Conservation (phyloP, 2,329 filamentous ascomycete genomes). For the Geoglossum cookeanum region DNA sequence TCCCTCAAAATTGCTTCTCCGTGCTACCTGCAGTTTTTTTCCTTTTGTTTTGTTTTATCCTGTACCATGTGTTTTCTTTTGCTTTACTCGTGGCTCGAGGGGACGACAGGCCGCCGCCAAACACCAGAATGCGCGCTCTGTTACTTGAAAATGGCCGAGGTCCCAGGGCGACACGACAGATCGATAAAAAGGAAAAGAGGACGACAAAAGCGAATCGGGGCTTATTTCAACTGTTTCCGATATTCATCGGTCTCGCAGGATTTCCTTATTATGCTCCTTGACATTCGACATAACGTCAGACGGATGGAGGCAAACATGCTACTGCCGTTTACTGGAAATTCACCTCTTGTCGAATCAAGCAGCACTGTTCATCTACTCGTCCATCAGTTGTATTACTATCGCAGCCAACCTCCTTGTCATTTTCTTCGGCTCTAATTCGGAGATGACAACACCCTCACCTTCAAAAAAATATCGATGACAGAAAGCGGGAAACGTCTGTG, state of each 20-base stretch:
- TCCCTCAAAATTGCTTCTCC: neutral
- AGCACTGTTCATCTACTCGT: constrained; percentile 3
- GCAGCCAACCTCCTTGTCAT: neutral
- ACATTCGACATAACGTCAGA: constrained; percentile 1
- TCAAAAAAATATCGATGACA: neutral
- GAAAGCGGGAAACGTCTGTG: neutral
- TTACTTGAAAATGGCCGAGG: neutral
- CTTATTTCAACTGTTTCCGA: constrained; percentile 1
- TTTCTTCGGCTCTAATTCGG: constrained; percentile 3
- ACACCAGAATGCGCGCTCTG: constrained; percentile 1
- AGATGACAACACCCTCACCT: neutral
- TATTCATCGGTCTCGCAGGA: constrained; percentile 3
- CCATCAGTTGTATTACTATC: constrained; percentile 3
- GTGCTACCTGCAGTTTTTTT: neutral
- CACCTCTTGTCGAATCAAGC: neutral
- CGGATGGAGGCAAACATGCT: neutral
- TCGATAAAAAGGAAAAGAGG: neutral
- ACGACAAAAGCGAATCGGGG: constrained; percentile 1
- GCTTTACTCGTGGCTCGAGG: neutral
- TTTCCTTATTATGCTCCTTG: constrained; percentile 3
- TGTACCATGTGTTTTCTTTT: neutral
- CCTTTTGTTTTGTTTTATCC: neutral
- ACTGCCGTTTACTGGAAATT: neutral
- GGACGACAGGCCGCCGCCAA: neutral
- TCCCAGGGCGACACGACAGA: constrained; percentile 1